Conservation (phyloP, 2,329 filamentous ascomycete genomes). For the Venturia effusa region DNA sequence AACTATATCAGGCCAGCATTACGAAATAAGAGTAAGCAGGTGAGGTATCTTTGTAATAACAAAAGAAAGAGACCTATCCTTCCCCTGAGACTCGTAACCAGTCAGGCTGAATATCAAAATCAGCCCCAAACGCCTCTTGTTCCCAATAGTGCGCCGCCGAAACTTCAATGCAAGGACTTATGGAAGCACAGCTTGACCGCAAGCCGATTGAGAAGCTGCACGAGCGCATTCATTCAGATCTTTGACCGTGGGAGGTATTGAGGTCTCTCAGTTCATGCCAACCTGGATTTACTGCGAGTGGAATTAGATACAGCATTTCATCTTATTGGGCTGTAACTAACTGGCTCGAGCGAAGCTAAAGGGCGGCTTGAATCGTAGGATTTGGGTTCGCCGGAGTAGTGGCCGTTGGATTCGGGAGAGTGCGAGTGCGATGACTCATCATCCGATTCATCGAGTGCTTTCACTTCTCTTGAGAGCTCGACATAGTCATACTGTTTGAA, state of each 20-base stretch:
- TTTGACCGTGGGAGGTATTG: background rate
- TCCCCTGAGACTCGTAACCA: background rate
- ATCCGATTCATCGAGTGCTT: conserved; percentile 26
- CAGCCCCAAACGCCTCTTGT: background rate
- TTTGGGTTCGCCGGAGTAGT: conserved; percentile 8
- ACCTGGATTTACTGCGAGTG: conserved; percentile 3
- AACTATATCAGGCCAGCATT: background rate
- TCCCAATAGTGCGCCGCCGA: background rate
- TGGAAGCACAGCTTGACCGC: background rate
- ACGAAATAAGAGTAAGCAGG: background rate
- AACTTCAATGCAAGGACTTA: background rate
- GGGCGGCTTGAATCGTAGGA: conserved; percentile 8
- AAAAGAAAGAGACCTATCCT: background rate
- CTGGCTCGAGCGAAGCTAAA: conserved; percentile 10
- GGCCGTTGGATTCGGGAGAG: background rate
- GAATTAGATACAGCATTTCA: background rate
- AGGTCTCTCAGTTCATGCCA: conserved; percentile 7
- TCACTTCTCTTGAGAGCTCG: conserved; percentile 64
- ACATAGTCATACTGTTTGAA: conserved; percentile 66
- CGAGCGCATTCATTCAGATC: background rate
- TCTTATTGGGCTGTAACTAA: conserved; percentile 1
- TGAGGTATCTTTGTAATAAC: background rate
- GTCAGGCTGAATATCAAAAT: background rate
- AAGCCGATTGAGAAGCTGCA: background rate
- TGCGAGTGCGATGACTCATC: background rate